These are phyloP conservation scores for Alternaria sp. DNA, from an alignment of 2,329 filamentous ascomycete genomes.

Conservation along the genomic window DNA sequence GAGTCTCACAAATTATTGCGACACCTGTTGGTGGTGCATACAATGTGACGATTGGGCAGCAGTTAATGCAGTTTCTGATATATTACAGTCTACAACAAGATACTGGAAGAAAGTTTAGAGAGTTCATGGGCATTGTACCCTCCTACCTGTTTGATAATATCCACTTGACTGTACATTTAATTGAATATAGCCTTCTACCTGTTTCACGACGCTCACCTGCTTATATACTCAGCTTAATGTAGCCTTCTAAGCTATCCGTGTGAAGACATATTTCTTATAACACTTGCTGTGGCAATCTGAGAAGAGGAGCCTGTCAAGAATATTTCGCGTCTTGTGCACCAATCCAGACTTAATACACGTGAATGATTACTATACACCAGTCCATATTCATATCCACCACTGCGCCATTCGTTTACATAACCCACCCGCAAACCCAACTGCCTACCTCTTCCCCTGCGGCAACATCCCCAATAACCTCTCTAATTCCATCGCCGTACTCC, in stretches of 20 bases:
- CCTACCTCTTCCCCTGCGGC: slow-evolving; percentile 16
- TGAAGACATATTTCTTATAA: not conserved
- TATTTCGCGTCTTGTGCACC: not conserved
- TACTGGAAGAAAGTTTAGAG: not conserved
- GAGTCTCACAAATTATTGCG: no score
- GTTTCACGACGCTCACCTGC: not conserved
- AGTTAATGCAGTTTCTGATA: not conserved
- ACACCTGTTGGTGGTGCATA: not conserved
- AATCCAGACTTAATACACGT: not conserved
- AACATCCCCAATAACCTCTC: slow-evolving; percentile 73
- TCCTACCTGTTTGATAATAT: not conserved
- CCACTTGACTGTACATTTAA: not conserved
- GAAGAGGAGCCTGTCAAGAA: not conserved
- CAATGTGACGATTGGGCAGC: not conserved
- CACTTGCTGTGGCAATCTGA: not conserved
- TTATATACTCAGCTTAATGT: not conserved
- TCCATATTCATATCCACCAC: not conserved
- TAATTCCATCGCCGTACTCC: slow-evolving; percentile 76
- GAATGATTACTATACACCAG: not conserved
- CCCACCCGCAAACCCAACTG: not conserved
- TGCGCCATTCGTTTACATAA: not conserved
- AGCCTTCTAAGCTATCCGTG: not conserved
- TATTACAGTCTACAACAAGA: not conserved
- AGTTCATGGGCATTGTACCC: not conserved
- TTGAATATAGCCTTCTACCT: not conserved